Base-by-base conservation (phyloP, 192 early-diverging fungal genomes). In the Diversispora epigaea region DNA sequence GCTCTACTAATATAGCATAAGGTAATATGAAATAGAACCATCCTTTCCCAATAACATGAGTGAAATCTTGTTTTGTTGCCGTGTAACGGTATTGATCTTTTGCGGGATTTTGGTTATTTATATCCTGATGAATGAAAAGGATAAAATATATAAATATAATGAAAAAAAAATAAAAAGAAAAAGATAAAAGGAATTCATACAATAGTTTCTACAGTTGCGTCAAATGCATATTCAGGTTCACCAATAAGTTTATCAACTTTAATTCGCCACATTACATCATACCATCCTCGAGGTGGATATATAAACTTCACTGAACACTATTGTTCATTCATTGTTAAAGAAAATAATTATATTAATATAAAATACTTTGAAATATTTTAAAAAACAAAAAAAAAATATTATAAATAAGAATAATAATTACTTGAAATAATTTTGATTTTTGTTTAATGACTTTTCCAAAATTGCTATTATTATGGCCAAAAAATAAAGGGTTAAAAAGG, bases 221-320 rank as follows among this genome's bases (percentile, higher is more conserved):
- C 12, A 14, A 54, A 54, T 54, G 14, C 50, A 14, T 17, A 54
- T 54, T 54, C 50, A 17, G 50, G 50, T 54, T 54, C 50, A 17
- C 50, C 50, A 14, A 54, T 54, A 17, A 54, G n/a, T 54, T 54
- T 54, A 54, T 54, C 50, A 54, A 54, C n/a, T 54, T 54, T 54
- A 11, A 54, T 11, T 54, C 12, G 12, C 50, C 50, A 54, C 50
- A 54, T 17, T 17, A 54, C 50, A 4, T 54, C 50, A 54, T 54
- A 54, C 50, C 50, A 54, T 12, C 50, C 50, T 54, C 50, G 50
- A 11, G 50, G n/a, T 54, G 50, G 50, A 54, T 54, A 54, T 12
- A 17, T 54, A 4, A 54, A 4, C 12, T 14, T 14, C 12, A 54
- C 50, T 54, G 12, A 17, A 54, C 12, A 17, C 50, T 54, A 54